phyloP scores from a whole-genome alignment of 2,329 filamentous ascomycete genomes.

The Cordyceps tenuipes region DNA sequence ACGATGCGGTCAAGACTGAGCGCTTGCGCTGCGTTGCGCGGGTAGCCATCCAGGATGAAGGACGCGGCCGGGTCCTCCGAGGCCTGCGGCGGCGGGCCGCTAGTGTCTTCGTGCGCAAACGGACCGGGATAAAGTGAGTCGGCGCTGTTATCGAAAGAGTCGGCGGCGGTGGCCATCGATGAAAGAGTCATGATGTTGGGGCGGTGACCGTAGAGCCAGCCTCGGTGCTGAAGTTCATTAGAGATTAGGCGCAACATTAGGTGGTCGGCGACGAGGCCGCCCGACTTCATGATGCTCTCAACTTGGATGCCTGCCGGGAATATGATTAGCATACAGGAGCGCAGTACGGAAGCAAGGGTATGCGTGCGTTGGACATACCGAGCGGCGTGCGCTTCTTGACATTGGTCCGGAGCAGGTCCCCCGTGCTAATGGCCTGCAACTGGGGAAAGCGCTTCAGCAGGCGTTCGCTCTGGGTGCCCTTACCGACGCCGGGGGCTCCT shows the following conservation, averaged over 20 bases:
- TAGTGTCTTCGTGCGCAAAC: constrained; percentile 29
- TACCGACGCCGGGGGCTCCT: constrained; percentile 92
- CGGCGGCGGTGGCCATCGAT: constrained; percentile 30
- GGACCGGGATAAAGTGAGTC: constrained; percentile 27
- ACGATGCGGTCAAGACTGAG: constrained; percentile 67
- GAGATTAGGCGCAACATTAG: constrained; percentile 90
- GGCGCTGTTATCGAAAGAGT: constrained; percentile 26
- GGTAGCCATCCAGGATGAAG: constrained; percentile 94
- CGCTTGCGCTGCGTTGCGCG: constrained; percentile 77
- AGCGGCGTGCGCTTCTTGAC: constrained; percentile 81
- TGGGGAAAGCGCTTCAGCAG: constrained; percentile 81
- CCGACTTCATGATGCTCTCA: constrained; percentile 78
- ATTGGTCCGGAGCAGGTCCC: constrained; percentile 86
- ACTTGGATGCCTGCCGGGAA: constrained; percentile 68
- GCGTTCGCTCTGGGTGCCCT: constrained; percentile 90
- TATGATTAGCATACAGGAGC: not conserved
- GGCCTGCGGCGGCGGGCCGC: constrained; percentile 30
- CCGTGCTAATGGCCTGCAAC: constrained; percentile 84
- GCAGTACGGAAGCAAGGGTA: not conserved
- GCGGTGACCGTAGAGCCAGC: constrained; percentile 60
- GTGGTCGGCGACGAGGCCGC: constrained; percentile 82
- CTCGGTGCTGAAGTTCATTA: constrained; percentile 74
- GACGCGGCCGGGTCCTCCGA: constrained; percentile 70
- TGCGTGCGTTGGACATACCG: constrained; percentile 43
- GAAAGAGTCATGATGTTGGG: constrained; percentile 45